Evolutionary conservation across 1,139 yeast species (phyloP), one percentile per base, ranked within the genome.

Genomic region (Yamadazyma sp.): DNA sequence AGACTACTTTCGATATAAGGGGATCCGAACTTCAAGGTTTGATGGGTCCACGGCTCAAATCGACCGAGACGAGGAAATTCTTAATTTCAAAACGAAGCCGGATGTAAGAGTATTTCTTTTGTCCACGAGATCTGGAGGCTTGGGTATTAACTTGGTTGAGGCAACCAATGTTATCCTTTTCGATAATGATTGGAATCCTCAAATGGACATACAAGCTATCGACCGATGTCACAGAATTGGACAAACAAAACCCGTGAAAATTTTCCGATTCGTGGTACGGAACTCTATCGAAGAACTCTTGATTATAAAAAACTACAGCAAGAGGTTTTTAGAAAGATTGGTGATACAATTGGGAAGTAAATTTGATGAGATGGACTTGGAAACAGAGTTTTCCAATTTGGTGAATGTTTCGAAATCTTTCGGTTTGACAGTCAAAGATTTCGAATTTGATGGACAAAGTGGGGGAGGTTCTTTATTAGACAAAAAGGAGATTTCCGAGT

Each of bases 161-260:
- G 96, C 98, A 0, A 97, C 92, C 52, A 84, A 95, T 0, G 98
- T 92, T 1, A 78, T 92, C 3, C 55, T 92, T 12, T 89, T 87
- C 57, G 98, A 92, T 55, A 85, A 87, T 44, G 98, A 92, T 58
- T 91, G 98, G 96, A 92, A 92, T 54, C 98, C 98, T 0, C 98
- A 92, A 56, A 91, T 88, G 50, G 98, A 92, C 60, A 65, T 89
- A 37, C 98, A 92, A 58, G 98, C 98, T 0, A 92, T 92, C 78
- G 98, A 91, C 55, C 73, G 98, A 43, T 95, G 87, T 11, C 98
- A 92, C 59, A 71, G 98, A 55, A 87, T 92, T 42, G 98, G 98
- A 0, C 98, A 92, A 59, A 72, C 66, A 1, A 80, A 76, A 39
- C 96, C 96, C 0, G 96, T 89, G 2, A 73, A 87, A 33, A 78